Percentiles rank a stretch among this genome's conserved stretches.
phyloP scores from a whole-genome alignment of 169 alveolate species.

The Theileria sp. region DNA sequence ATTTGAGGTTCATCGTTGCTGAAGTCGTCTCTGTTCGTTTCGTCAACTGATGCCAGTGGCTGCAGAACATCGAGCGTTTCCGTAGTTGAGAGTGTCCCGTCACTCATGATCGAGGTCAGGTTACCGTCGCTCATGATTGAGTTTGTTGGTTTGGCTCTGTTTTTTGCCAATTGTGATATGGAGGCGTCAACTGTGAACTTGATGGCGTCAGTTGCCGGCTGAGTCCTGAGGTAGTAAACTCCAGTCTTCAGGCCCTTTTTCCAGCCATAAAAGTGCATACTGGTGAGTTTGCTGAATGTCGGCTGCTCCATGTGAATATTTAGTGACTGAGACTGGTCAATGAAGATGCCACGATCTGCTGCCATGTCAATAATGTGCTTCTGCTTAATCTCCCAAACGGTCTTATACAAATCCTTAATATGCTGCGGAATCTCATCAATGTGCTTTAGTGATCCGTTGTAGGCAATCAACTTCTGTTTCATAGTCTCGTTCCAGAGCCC shows the following conservation, averaged over 20 bases:
- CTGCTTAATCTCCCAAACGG: conserved; percentile 99
- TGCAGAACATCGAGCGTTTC: conserved; percentile 51
- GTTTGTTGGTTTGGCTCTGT: conserved; percentile 14
- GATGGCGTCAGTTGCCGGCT: conserved; percentile 97
- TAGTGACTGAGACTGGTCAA: conserved; percentile 92
- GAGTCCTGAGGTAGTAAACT: conserved; percentile 93
- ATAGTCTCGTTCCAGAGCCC: conserved; percentile 92
- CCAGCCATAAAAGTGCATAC: conserved; percentile 99
- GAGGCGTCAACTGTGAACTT: conserved; percentile 94
- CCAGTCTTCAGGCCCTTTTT: conserved; percentile 96
- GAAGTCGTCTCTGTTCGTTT: conserved; percentile 21
- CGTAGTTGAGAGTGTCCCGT: conserved; percentile 54
- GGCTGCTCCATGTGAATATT: conserved; percentile 95
- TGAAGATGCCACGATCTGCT: conserved; percentile 92
- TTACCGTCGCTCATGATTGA: conserved; percentile 2
- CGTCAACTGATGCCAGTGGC: conserved; percentile 6
- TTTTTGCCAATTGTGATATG: conserved; percentile 71
- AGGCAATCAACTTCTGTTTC: conserved; percentile 91
- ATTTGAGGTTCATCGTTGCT: conserved; percentile 35
- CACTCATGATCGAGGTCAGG: conserved; percentile 51
- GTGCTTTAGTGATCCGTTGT: conserved; percentile 92
- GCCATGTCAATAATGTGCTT: conserved; percentile 95
- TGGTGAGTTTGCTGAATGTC: conserved; percentile 91
- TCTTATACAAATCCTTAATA: conserved; percentile 87
- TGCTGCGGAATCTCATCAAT: conserved; percentile 91